Evolutionary conservation across 75 land plant species (phyloP), one percentile per base, ranked within the genome.

Genomic region (Chamaecyparis obtusa): DNA sequence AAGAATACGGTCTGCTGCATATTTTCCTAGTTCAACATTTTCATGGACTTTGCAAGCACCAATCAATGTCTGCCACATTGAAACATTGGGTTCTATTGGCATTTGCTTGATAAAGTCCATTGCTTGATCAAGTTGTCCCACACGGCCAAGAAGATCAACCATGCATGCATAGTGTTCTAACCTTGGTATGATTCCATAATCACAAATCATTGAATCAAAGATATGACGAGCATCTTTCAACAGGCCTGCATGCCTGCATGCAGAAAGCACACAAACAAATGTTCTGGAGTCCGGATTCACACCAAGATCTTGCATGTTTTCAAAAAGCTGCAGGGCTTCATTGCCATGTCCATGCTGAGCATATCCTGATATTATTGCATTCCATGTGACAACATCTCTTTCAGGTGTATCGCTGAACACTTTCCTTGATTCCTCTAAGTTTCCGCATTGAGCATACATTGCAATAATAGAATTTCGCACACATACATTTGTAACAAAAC

Each of bases 401-500:
- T 44, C 43, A 30, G 46, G 48, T 55, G 86, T 60, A 17, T 87
- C 21, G 13, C 35, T 83, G 54, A 89, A 89, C 57, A 89, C 85
- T 48, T 30, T 78, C 79, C 33, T 82, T 44, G 90, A 69, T 83
- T 78, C 71, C 51, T 57, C 49, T 36, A 87, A 17, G 54, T 84
- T 85, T 32, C 88, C 85, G 64, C 90, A 87, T 51, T 89, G 87
- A 14, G 89, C 88, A 87, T 89, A 89, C 90, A 89, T 89, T 30
- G 30, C 37, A 43, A 89, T 33, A 27, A 89, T 79, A 35, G 88
- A 32, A 57, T 30, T 87, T 54, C 74, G 85, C 24, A 89, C 72
- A 27, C 24, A 56, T 49, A 77, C 89, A 87, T 89, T 67, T 30
- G 48, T 33, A 11, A 8, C 44, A 77, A 87, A 78, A 19, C 72